Evolutionary conservation across 2,329 filamentous ascomycete genomes (phyloP), one percentile per base, ranked within the genome.

Genomic region (Alternaria gansuensis): DNA sequence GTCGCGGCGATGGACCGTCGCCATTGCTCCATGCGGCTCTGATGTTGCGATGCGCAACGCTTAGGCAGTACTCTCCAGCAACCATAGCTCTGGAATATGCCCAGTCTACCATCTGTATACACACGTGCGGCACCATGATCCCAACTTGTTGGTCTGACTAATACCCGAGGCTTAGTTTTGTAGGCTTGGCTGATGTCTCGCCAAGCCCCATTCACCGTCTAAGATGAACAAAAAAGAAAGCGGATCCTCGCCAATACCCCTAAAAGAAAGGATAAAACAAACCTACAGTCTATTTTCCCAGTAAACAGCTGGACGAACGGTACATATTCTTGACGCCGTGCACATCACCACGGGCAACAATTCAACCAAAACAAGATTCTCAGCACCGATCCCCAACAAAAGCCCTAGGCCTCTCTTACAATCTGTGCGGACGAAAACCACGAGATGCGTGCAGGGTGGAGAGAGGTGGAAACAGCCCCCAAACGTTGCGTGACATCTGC

Each of bases 351-450:
- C 14, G 11, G 33, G 7, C 33, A 49, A 17, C 10, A 21, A 24
- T 24, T 14, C 21, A 44, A n/a, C 28, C 23, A 28, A 28, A 8
- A 9, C 29, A n/a, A 26, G n/a, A 5, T n/a, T n/a, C 28, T n/a
- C 10, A 17, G 37, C 33, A n/a, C 10, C 11, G n/a, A 39, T 31
- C 26, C 9, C 23, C 23, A n/a, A 51, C 31, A n/a, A 29, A 23
- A 33, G 28, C 34, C 13, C 31, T 23, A 51, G 44, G 17, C n/a
- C 24, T 29, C 29, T 39, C 23, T 10, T 8, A 37, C 41, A 41
- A 44, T 17, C 34, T 34, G n/a, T 8, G 34, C 59, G 54, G 59
- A 58, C 59, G 59, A 54, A 61, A 58, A 51, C 23, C 28, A 50
- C 54, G 45, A 41, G 17, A 36, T 51, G 44, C 40, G 31, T 51